These are phyloP conservation scores for Debaryomyces sp. DNA, from an alignment of 1,139 yeast species.

Conservation along the genomic window DNA sequence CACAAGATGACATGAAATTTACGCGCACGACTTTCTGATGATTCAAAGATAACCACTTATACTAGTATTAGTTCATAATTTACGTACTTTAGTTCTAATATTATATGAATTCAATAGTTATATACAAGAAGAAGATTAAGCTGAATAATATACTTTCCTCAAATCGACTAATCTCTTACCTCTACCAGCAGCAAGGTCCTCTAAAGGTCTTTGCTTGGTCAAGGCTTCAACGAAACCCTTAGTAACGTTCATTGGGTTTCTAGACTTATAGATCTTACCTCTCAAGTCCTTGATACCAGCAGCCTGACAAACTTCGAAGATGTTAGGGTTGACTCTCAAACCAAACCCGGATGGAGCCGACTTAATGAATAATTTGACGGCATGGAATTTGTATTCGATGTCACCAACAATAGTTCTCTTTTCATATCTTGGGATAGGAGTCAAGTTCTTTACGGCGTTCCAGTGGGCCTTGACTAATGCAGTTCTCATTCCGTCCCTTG, in stretches of 20 bases:
- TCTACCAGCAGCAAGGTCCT: constrained; percentile 87
- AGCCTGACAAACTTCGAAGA: constrained; percentile 89
- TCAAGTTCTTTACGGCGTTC: constrained; percentile 89
- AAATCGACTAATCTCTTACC: constrained; percentile 96
- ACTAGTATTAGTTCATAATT: background rate
- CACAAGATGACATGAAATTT: background rate
- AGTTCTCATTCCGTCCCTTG: constrained; percentile 72
- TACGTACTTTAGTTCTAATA: background rate
- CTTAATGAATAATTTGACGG: constrained; percentile 78
- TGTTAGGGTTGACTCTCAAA: constrained; percentile 85
- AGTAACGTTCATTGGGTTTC: constrained; percentile 94
- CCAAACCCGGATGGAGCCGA: constrained; percentile 96
- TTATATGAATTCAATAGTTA: constrained; percentile 5
- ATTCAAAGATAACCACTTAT: background rate
- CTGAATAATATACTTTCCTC: constrained; percentile 83
- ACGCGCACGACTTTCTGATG: constrained; percentile 5
- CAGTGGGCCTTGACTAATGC: constrained; percentile 89
- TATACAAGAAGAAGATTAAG: constrained; percentile 21
- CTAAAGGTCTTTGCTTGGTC: constrained; percentile 75
- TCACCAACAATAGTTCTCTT: constrained; percentile 89
- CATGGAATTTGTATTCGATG: constrained; percentile 81
- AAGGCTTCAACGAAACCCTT: constrained; percentile 90
- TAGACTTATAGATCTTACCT: constrained; percentile 87
- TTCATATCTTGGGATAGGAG: constrained; percentile 83
- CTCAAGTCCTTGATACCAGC: constrained; percentile 94